Conservation (phyloP, 1,284 basidiomycete genomes). For the Sporisorium graminicola region DNA sequence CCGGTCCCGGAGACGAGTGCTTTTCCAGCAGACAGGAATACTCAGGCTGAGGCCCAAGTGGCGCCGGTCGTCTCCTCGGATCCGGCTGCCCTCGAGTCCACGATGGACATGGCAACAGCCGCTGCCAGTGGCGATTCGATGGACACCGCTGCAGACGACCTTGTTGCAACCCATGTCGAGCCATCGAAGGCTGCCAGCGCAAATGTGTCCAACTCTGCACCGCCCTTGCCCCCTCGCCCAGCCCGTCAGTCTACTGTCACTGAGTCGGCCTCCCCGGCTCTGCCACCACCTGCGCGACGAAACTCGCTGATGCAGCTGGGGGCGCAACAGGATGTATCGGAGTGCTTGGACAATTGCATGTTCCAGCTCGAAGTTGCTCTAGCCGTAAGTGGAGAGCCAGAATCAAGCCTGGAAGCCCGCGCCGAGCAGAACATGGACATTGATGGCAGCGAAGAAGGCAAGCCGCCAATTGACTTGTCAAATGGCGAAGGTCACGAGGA, state of each 20-base stretch:
- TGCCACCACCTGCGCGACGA: conserved; percentile 39
- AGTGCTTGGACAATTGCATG: conserved; percentile 99
- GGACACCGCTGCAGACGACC: conserved; percentile 30
- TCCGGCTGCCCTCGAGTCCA: conserved; percentile 4
- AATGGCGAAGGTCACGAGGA: conserved; percentile 14
- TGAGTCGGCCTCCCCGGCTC: conserved; percentile 8
- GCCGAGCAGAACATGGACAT: conserved; percentile 32
- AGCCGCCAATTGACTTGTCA: neutral
- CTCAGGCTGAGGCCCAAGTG: no score
- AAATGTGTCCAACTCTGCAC: conserved; percentile 1
- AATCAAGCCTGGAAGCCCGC: neutral
- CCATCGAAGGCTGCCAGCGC: neutral
- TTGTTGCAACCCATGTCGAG: neutral
- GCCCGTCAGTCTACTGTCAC: conserved; percentile 13
- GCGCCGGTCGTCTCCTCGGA: conserved; percentile 5
- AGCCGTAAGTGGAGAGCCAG: conserved; percentile 71
- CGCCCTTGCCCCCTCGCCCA: conserved; percentile 34
- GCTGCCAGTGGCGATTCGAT: conserved; percentile 12
- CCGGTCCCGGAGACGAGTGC: conserved; percentile 6
- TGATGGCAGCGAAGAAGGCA: conserved; percentile 14
- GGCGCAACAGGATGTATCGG: conserved; percentile 97
- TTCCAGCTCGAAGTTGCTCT: conserved; percentile 96
- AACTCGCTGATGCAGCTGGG: conserved; percentile 73
- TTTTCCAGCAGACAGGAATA: neutral
- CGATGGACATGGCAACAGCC: neutral